A percentile compares a stretch with the other conserved stretches of the same genome.
These are phyloP conservation scores for Alternaria arborescens DNA, from an alignment of 2,329 filamentous ascomycete species.

Conservation along the genomic window DNA sequence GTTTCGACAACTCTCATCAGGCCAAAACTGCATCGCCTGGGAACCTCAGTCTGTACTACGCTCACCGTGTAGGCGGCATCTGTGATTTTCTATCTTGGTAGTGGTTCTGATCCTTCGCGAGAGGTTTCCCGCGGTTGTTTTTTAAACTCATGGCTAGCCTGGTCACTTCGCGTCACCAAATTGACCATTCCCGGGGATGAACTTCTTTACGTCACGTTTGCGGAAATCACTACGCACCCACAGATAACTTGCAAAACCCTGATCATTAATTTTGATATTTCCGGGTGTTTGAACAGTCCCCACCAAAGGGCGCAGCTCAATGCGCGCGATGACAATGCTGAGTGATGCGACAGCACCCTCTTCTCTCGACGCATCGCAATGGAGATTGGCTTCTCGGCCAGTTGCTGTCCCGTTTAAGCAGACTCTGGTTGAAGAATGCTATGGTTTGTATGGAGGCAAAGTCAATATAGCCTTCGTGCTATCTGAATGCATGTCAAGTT, in stretches of 20 bases:
- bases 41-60: not conserved
- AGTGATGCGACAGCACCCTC: not conserved
- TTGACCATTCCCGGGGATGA: not conserved
- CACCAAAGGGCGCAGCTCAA: not conserved
- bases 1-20: not conserved
- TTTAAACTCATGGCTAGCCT: no score
- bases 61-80: not conserved
- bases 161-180: not conserved
- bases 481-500: not conserved
- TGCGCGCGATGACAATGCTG: not conserved
- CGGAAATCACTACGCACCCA: not conserved
- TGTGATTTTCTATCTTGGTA: not conserved
- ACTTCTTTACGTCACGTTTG: not conserved
- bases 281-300: not conserved
- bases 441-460: not conserved
- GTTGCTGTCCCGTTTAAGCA: not conserved
- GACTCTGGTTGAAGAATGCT: no score
- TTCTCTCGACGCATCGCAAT: not conserved
- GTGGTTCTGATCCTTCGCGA: not conserved
- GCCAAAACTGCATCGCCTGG: not conserved
- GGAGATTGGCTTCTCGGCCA: not conserved
- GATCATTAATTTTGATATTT: not conserved
- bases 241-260: not conserved
- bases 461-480: not conserved
- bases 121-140: not conserved